Percentiles rank a stretch among this genome's conserved stretches.
These are phyloP conservation scores for Exophiala calicioides DNA, from an alignment of 2,329 filamentous ascomycete genomes.

Conservation along the genomic window DNA sequence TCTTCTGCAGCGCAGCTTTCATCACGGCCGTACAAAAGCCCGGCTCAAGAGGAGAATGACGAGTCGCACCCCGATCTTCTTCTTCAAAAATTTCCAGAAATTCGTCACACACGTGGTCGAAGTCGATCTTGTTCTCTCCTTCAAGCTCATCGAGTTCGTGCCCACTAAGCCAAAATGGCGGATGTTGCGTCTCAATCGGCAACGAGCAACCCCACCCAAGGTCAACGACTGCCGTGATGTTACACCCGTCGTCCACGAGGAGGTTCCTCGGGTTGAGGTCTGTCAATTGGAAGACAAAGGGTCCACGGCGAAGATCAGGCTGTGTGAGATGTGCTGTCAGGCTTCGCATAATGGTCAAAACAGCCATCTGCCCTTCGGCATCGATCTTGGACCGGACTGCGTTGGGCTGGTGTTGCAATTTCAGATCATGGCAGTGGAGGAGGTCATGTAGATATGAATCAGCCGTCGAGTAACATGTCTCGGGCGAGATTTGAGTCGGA, in stretches of 20 bases:
- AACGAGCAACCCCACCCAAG: slow-evolving; percentile 34
- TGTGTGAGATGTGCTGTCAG: slow-evolving; percentile 33
- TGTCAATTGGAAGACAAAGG: slow-evolving; percentile 40
- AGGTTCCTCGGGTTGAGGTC: slow-evolving; percentile 44
- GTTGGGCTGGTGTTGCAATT: slow-evolving; percentile 33
- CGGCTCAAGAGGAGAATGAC: not conserved
- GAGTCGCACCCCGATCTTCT: slow-evolving; percentile 18
- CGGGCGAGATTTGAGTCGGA: slow-evolving; percentile 29
- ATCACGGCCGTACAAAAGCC: slow-evolving; percentile 18
- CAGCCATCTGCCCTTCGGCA: slow-evolving; percentile 24
- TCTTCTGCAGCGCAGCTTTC: slow-evolving; percentile 27
- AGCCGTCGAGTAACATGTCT: slow-evolving; percentile 30
- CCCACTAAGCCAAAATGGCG: slow-evolving; percentile 33
- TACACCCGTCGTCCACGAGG: slow-evolving; percentile 32
- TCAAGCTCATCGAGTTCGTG: slow-evolving; percentile 15
- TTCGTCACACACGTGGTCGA: slow-evolving; percentile 18
- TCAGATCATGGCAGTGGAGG: slow-evolving; percentile 32
- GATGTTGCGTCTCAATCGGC: slow-evolving; percentile 27
- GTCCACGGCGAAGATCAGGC: slow-evolving; percentile 37
- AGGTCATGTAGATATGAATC: slow-evolving; percentile 34
- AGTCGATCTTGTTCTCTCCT: slow-evolving; percentile 8
- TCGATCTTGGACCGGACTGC: slow-evolving; percentile 19
- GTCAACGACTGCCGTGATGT: slow-evolving; percentile 29
- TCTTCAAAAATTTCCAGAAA: slow-evolving; percentile 30
- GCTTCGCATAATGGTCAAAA: slow-evolving; percentile 33